Percentiles rank a stretch among this genome's conserved stretches.
Evolutionary conservation across 371 early-diverging fungal species (phyloP).

Genomic region (Capillidium heterosporum): DNA sequence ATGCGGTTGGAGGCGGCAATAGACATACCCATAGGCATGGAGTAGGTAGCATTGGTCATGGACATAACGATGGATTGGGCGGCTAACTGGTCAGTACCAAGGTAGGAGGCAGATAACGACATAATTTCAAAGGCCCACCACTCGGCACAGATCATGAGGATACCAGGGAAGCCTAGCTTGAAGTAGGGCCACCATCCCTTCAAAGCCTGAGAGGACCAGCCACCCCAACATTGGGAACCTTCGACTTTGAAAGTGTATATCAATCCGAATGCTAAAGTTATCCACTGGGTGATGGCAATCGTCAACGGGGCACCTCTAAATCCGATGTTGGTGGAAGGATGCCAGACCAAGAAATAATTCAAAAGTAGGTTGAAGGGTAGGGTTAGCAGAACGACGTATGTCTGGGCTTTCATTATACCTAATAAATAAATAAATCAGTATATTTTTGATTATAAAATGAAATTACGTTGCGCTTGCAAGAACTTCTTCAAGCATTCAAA

Average conservation of each 20-base stretch:
- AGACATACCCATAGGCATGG: constrained; percentile 29
- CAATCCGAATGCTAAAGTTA: constrained; percentile 34
- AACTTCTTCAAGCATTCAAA: constrained; percentile 62
- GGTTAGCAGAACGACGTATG: constrained; percentile 43
- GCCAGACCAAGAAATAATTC: constrained; percentile 57
- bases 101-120: constrained; percentile 52
- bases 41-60: constrained; percentile 43
- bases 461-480: constrained; percentile 53
- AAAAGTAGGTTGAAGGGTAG: constrained; percentile 53
- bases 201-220: constrained; percentile 56
- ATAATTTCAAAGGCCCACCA: constrained; percentile 55
- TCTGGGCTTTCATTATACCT: constrained; percentile 58
- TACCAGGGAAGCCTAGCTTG: constrained; percentile 35
- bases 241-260: constrained; percentile 40
- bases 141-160: constrained; percentile 51
- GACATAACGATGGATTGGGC: constrained; percentile 68
- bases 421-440: constrained; percentile 5
- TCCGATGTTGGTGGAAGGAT: constrained; percentile 37
- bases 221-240: constrained; percentile 67
- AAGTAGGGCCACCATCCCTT: constrained; percentile 41
- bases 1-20: constrained; percentile 58
- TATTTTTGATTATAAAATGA: background rate
- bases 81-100: constrained; percentile 58
- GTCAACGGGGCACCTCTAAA: constrained; percentile 75
- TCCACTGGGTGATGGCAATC: constrained; percentile 49